These are phyloP conservation scores for Smittium mucronatum DNA, from an alignment of 371 early-diverging fungal species.

Conservation along the genomic window DNA sequence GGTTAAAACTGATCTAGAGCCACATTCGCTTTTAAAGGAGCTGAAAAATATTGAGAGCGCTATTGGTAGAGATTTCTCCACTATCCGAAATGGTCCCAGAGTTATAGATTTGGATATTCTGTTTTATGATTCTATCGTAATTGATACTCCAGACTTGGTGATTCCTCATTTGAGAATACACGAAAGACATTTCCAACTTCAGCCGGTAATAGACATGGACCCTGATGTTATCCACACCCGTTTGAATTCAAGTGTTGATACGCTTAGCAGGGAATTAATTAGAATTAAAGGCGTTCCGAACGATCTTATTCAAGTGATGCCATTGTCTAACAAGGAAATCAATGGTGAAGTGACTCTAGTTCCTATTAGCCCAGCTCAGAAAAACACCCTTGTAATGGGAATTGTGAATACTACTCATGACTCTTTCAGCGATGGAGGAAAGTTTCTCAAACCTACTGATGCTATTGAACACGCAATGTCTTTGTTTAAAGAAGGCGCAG, in stretches of 20 bases:
- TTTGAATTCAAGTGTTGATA: conserved; percentile 60
- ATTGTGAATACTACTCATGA: conserved; percentile 95
- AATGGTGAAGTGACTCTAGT: not conserved
- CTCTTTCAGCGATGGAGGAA: conserved; percentile 91
- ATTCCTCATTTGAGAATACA: conserved; percentile 82
- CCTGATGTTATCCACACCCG: conserved; percentile 79
- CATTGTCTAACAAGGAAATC: conserved; percentile 25
- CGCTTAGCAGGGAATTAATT: conserved; percentile 59
- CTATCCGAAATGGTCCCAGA: conserved; percentile 77
- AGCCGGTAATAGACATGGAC: conserved; percentile 88
- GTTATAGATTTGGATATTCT: conserved; percentile 91
- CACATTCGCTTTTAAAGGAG: conserved; percentile 54
- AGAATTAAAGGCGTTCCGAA: conserved; percentile 41
- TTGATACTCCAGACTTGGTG: conserved; percentile 50
- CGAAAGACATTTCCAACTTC: conserved; percentile 89
- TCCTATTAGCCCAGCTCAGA: conserved; percentile 13
- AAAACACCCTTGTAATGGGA: conserved; percentile 66
- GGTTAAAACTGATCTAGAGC: conserved; percentile 52
- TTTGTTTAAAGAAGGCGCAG: conserved; percentile 69
- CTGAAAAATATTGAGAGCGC: conserved; percentile 71
- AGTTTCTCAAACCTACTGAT: conserved; percentile 39
- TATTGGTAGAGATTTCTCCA: conserved; percentile 55
- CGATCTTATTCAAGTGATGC: conserved; percentile 54
- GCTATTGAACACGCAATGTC: conserved; percentile 57
- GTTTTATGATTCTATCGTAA: conserved; percentile 67